phyloP scores from a whole-genome alignment of 352 stramenopile species.

The Globisporangium nunn region DNA sequence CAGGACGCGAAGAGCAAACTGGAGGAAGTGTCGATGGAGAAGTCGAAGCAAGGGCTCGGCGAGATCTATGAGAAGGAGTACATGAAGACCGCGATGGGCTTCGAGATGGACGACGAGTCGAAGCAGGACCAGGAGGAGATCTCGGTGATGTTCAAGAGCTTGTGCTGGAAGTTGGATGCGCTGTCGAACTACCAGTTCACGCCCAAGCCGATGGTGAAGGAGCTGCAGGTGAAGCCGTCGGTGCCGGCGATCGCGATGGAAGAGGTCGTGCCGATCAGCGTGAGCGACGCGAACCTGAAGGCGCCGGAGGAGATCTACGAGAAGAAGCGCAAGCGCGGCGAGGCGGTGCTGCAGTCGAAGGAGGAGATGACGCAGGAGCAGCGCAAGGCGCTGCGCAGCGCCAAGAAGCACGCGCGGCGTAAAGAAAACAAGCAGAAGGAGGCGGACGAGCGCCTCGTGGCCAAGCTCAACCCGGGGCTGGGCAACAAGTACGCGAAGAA shows the following conservation, averaged over 20 bases:
- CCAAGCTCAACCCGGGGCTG: conserved; percentile 91
- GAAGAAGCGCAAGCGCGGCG: conserved; percentile 84
- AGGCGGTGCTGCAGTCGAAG: conserved; percentile 71
- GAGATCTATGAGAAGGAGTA: conserved; percentile 96
- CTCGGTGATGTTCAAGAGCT: conserved; percentile 90
- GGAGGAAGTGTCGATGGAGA: conserved; percentile 91
- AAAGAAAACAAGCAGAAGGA: conserved; percentile 88
- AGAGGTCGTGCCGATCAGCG: conserved; percentile 75
- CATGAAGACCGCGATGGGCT: conserved; percentile 92
- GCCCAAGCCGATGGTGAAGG: conserved; percentile 89
- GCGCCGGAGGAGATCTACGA: conserved; percentile 80
- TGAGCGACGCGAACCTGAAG: conserved; percentile 81
- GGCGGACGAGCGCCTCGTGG: conserved; percentile 90
- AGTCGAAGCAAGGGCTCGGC: conserved; percentile 86
- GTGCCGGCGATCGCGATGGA: conserved; percentile 83
- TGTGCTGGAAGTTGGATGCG: conserved; percentile 93
- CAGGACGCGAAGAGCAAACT: conserved; percentile 79
- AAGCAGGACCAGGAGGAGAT: conserved; percentile 93
- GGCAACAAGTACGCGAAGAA: conserved; percentile 95
- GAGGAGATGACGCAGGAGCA: conserved; percentile 87
- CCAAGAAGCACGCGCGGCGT: conserved; percentile 88
- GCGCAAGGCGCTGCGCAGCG: conserved; percentile 75
- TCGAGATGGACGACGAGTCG: conserved; percentile 88
- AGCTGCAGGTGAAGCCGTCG: conserved; percentile 80
- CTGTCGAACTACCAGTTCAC: conserved; percentile 96